Evolutionary conservation across 1,139 yeast genomes (phyloP).

Genomic region (Nakaseomyces glabratus): DNA sequence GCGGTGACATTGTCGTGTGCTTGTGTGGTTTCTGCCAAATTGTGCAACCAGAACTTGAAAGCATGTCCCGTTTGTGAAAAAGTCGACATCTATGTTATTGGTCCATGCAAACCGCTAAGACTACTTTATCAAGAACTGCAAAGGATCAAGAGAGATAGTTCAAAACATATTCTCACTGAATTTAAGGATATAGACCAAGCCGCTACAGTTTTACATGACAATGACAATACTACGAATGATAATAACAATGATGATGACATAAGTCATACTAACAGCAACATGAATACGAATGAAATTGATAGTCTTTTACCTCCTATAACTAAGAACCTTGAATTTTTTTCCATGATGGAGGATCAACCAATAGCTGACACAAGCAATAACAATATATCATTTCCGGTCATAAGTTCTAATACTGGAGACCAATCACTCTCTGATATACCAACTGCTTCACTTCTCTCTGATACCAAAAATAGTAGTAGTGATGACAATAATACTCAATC

Average conservation of each 20-base stretch:
- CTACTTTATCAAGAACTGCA: conserved; percentile 37
- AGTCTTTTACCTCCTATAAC: conserved; percentile 4
- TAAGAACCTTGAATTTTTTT: conserved; percentile 1
- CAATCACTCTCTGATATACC: no score
- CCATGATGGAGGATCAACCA: no score
- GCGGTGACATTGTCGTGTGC: conserved; percentile 60
- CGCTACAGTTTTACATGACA: no score
- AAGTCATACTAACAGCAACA: conserved; percentile 9
- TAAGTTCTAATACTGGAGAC: no score
- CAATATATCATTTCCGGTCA: no score
- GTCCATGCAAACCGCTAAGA: conserved; percentile 45
- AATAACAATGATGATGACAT: no score
- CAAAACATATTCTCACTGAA: conserved; percentile 8
- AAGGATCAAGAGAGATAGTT: conserved; percentile 13
- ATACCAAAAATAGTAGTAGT: no score
- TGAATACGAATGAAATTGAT: conserved; percentile 6
- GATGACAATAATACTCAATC: conserved; percentile 10
- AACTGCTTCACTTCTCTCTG: no score
- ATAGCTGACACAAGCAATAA: no score
- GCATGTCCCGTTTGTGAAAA: conserved; percentile 46
- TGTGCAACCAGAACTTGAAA: conserved; percentile 8
- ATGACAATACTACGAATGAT: no score
- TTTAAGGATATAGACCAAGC: no score
- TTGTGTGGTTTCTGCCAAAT: conserved; percentile 45
- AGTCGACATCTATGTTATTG: conserved; percentile 30